Conservation (phyloP, 768 basidiomycete species). For the Lactarius evosmus region DNA sequence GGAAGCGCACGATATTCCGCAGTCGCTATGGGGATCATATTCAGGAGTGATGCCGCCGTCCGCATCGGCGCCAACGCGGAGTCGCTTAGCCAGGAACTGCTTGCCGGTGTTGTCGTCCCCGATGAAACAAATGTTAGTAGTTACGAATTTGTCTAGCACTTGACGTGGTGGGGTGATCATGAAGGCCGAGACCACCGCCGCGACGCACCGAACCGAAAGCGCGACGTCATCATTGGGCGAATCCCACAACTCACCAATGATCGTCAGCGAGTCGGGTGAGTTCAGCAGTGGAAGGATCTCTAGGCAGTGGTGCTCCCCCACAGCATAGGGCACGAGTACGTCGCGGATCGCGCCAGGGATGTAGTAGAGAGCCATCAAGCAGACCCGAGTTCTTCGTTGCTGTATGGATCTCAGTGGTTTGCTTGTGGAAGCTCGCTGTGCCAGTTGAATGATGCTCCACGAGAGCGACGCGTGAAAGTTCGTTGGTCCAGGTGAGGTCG, state of each 20-base stretch:
- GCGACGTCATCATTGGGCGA: background rate
- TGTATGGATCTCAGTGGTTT: background rate
- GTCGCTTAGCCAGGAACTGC: too few relatives aligned
- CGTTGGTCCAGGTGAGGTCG: background rate
- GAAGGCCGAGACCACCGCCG: too few relatives aligned
- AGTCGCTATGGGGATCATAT: too few relatives aligned
- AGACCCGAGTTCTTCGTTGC: background rate
- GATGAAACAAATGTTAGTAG: too few relatives aligned
- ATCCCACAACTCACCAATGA: background rate
- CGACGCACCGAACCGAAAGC: background rate
- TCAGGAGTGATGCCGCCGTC: too few relatives aligned
- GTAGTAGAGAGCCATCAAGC: background rate
- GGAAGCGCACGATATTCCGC: too few relatives aligned
- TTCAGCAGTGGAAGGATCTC: background rate
- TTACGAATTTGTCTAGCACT: too few relatives aligned
- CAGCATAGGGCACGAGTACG: background rate
- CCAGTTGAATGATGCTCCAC: background rate
- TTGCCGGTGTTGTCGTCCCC: too few relatives aligned
- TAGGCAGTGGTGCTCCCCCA: background rate
- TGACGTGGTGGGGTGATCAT: too few relatives aligned
- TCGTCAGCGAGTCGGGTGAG: background rate
- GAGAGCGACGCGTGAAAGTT: background rate
- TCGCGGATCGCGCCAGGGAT: constrained; percentile 2
- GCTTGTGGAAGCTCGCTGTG: background rate
- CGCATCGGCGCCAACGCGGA: too few relatives aligned